Percentiles rank a stretch among this genome's conserved stretches.
These are phyloP conservation scores for Aspergillus tubingensis DNA, from an alignment of 2,329 filamentous ascomycete genomes.

Conservation along the genomic window DNA sequence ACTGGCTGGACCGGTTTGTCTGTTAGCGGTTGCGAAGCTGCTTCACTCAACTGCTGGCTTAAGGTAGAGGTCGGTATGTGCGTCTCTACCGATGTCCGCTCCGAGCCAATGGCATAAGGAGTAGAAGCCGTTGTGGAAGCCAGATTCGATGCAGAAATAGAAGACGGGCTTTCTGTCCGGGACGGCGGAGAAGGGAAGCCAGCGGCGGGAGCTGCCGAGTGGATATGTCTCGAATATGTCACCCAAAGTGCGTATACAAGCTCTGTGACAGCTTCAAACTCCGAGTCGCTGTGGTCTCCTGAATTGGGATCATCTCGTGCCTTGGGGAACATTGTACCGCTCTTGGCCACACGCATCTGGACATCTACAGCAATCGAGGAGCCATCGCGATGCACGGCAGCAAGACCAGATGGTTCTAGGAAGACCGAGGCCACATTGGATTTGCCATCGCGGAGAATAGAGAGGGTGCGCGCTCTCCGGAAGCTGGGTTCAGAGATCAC, in stretches of 20 bases:
- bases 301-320: constrained; percentile 64
- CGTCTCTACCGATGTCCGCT: constrained; percentile 32
- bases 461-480: constrained; percentile 79
- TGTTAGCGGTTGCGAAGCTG: constrained; percentile 49
- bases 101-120: constrained; percentile 24
- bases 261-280: constrained; percentile 63
- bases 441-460: constrained; percentile 80
- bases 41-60: constrained; percentile 54
- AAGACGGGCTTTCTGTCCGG: constrained; percentile 68
- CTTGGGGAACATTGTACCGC: constrained; percentile 66
- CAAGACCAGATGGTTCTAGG: constrained; percentile 78
- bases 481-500: constrained; percentile 97
- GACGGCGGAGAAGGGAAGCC: constrained; percentile 53
- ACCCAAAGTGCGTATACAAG: constrained; percentile 96
- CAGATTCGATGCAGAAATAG: constrained; percentile 78
- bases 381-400: constrained; percentile 85
- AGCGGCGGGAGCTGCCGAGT: constrained; percentile 69
- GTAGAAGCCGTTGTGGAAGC: constrained; percentile 47
- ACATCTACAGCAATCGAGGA: constrained; percentile 91
- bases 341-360: constrained; percentile 94
- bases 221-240: constrained; percentile 90
- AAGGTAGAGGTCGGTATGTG: constrained; percentile 50
- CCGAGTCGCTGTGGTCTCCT: constrained; percentile 60
- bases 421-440: constrained; percentile 78
- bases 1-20: constrained; percentile 44